Evolutionary conservation across 2,329 filamentous ascomycete genomes (phyloP).

Genomic region (Didymella arachidicola): DNA sequence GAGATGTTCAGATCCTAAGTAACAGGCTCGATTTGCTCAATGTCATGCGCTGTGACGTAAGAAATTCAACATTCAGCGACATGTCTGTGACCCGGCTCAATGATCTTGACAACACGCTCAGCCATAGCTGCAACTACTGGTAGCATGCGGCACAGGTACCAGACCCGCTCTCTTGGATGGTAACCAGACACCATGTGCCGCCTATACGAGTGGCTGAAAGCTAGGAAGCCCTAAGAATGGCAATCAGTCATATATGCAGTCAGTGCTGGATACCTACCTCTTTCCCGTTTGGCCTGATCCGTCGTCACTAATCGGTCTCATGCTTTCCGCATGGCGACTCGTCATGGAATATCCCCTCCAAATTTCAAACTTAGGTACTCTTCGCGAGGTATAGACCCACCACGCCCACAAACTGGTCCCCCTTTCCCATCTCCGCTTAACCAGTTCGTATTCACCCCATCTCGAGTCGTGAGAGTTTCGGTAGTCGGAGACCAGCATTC

Average conservation of each 20-base stretch:
- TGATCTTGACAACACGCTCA: background rate
- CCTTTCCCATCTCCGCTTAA: conserved; percentile 5
- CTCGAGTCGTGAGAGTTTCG: conserved; percentile 4
- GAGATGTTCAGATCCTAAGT: background rate
- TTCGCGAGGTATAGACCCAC: background rate
- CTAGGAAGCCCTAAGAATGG: background rate
- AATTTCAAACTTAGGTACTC: background rate
- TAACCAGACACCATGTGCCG: background rate
- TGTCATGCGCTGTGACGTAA: background rate
- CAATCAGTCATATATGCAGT: background rate
- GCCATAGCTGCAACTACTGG: background rate
- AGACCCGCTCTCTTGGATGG: background rate
- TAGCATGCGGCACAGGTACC: background rate
- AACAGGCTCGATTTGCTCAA: background rate
- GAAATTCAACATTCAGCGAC: background rate
- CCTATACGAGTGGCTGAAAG: background rate
- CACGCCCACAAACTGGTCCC: background rate
- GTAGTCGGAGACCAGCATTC: background rate
- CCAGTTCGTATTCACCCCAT: background rate
- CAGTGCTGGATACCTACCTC: background rate
- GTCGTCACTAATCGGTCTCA: background rate
- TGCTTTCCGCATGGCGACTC: background rate
- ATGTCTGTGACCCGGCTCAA: background rate
- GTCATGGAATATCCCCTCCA: background rate
- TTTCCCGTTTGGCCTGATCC: background rate